phyloP scores from a whole-genome alignment of 352 stramenopile species.

The Phytophthora cryptogea region DNA sequence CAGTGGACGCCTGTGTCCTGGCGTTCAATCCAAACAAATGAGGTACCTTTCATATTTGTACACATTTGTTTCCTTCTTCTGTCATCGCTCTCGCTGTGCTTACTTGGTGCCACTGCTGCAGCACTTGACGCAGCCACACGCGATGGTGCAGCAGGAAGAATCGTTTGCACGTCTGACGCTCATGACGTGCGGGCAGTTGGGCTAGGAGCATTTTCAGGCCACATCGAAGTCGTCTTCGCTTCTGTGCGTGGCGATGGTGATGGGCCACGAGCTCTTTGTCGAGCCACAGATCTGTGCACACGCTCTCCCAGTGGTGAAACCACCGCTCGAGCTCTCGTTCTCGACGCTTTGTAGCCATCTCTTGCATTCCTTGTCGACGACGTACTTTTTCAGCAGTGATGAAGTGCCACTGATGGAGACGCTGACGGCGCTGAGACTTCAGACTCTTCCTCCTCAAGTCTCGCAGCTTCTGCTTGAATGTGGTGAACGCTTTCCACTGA shows the following conservation, averaged over 20 bases:
- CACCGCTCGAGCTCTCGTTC: constrained; percentile 12
- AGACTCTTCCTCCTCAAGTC: constrained; percentile 8
- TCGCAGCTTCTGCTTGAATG: constrained; percentile 30
- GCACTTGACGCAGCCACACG: constrained; percentile 11
- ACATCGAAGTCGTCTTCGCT: constrained; percentile 1
- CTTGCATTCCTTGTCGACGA: constrained; percentile 10
- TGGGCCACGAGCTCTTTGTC: constrained; percentile 32
- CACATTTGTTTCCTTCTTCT: no score
- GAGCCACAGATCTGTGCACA: constrained; percentile 53
- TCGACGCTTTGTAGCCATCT: constrained; percentile 13
- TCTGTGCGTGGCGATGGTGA: constrained; percentile 30
- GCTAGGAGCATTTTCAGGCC: constrained; percentile 23
- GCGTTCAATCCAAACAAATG: no score
- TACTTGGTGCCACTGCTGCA: constrained; percentile 16
- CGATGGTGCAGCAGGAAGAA: constrained; percentile 24
- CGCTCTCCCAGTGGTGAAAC: constrained; percentile 57
- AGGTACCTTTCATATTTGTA: no score
- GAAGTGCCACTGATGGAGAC: constrained; percentile 29
- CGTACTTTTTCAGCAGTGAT: constrained; percentile 3
- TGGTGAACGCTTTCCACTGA: constrained; percentile 29
- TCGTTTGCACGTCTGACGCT: constrained; percentile 17
- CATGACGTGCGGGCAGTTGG: constrained; percentile 17
- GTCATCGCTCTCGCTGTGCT: background rate
- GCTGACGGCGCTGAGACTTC: constrained; percentile 12
- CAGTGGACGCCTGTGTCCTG: no score